These are phyloP conservation scores for Saccharomyces hybrid DNA, from an alignment of 1,139 yeast species.

Conservation along the genomic window DNA sequence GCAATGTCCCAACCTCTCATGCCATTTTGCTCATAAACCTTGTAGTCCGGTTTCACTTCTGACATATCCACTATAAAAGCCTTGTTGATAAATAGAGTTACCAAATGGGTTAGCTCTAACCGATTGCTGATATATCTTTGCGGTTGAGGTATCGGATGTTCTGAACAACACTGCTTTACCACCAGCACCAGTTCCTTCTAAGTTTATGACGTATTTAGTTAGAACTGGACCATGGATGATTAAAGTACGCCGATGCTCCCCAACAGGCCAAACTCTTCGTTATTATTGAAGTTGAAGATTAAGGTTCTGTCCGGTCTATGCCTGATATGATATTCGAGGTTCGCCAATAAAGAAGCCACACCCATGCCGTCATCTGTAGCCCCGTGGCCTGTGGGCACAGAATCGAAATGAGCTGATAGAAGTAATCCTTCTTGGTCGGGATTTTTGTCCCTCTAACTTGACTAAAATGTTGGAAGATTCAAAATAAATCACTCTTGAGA, in stretches of 20 bases:
- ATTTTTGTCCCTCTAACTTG: constrained; percentile 57
- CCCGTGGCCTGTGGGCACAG: constrained; percentile 82
- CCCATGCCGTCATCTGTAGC: constrained; percentile 94
- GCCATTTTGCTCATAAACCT: constrained; percentile 59
- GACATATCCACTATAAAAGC: constrained; percentile 64
- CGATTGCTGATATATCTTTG: constrained; percentile 45
- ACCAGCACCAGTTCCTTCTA: constrained; percentile 96
- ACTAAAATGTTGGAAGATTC: constrained; percentile 76
- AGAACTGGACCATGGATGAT: constrained; percentile 67
- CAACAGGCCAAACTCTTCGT: constrained; percentile 81
- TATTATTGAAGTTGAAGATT: constrained; percentile 77
- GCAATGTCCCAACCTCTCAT: constrained; percentile 79
- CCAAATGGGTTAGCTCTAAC: constrained; percentile 56
- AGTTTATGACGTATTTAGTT: constrained; percentile 62
- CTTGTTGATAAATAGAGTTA: constrained; percentile 72
- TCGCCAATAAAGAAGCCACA: constrained; percentile 71
- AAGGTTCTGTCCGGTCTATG: constrained; percentile 58
- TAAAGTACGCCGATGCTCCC: constrained; percentile 74
- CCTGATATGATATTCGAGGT: constrained; percentile 44
- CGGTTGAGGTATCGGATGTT: constrained; percentile 71
- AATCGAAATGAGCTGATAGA: constrained; percentile 80
- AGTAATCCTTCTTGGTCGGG: constrained; percentile 55
- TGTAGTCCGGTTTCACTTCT: constrained; percentile 85
- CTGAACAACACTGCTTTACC: constrained; percentile 80
- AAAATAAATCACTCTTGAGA: constrained; percentile 51